These are phyloP conservation scores for Talaromyces proteolyticus DNA, from an alignment of 495 filamentous ascomycete species.

Conservation along the genomic window DNA sequence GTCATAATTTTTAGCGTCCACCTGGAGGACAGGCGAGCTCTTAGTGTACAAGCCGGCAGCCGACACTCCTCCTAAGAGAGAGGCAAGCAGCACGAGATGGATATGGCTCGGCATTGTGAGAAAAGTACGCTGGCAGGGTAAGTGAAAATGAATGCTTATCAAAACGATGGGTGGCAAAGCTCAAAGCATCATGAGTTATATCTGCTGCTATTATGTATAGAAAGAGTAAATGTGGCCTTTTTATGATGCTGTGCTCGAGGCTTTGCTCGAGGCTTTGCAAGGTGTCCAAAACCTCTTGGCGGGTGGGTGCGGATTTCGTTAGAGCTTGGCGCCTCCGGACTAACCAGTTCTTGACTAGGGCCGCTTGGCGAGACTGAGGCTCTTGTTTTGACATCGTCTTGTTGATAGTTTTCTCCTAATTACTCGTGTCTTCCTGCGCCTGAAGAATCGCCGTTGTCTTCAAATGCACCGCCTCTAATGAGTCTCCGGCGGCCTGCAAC, in stretches of 20 bases:
- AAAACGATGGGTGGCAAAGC: not conserved
- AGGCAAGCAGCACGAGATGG: constrained; percentile 36
- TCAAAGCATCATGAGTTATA: not conserved
- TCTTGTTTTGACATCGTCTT: not conserved
- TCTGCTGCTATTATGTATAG: not conserved
- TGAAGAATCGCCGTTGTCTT: no score
- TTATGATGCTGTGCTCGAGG: no score
- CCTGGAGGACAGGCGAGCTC: constrained; percentile 79
- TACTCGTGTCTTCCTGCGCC: constrained; percentile 4
- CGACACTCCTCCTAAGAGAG: constrained; percentile 52
- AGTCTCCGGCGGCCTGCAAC: not conserved
- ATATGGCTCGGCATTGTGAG: constrained; percentile 13
- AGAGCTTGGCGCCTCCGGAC: no score
- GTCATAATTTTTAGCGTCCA: constrained; percentile 80
- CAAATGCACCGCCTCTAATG: not conserved
- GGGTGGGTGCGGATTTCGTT: no score
- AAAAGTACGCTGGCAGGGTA: not conserved
- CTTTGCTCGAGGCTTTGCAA: constrained; percentile 25
- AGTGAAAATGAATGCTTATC: constrained; percentile 1
- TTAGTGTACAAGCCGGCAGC: constrained; percentile 77
- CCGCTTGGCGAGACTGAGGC: not conserved
- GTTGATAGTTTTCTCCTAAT: not conserved
- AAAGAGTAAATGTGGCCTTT: constrained; percentile 1
- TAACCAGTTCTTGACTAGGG: not conserved
- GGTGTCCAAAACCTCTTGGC: constrained; percentile 47